phyloP scores from a whole-genome alignment of 768 basidiomycete species.

The Termitomyces sp. region DNA sequence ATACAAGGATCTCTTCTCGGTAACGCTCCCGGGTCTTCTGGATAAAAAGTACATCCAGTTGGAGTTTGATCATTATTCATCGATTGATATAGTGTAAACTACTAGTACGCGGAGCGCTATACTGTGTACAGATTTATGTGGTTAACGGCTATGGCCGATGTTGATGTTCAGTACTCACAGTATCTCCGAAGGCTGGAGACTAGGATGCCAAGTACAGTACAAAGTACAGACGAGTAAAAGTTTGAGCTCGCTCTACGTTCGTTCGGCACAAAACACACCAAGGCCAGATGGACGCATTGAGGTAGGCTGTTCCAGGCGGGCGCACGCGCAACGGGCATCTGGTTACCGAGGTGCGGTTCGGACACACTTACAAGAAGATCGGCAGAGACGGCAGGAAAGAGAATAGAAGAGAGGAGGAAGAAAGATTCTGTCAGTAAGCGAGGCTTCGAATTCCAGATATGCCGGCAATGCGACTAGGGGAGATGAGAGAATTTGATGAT shows the following conservation, averaged over 20 bases:
- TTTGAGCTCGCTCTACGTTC: neutral
- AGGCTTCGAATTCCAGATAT: neutral
- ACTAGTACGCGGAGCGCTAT: too few species aligned
- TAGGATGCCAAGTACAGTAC: too few species aligned
- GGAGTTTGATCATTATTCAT: neutral
- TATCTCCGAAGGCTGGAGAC: neutral
- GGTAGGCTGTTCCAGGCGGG: neutral
- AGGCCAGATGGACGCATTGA: neutral
- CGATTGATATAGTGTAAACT: neutral
- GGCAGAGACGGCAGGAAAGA: neutral
- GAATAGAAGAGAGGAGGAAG: conserved; percentile 13
- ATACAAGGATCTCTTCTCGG: neutral
- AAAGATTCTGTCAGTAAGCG: conserved; percentile 9
- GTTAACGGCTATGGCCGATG: too few species aligned
- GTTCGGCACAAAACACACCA: neutral
- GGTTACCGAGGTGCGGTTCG: neutral
- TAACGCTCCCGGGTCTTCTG: neutral
- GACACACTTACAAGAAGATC: conserved; percentile 26
- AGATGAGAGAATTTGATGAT: neutral
- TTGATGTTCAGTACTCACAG: neutral
- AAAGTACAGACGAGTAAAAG: neutral
- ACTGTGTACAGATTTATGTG: too few species aligned
- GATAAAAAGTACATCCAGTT: neutral
- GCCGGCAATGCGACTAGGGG: neutral
- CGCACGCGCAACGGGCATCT: neutral